Conservation (phyloP, 352 stramenopile genomes). For the Lagenidium giganteum region DNA sequence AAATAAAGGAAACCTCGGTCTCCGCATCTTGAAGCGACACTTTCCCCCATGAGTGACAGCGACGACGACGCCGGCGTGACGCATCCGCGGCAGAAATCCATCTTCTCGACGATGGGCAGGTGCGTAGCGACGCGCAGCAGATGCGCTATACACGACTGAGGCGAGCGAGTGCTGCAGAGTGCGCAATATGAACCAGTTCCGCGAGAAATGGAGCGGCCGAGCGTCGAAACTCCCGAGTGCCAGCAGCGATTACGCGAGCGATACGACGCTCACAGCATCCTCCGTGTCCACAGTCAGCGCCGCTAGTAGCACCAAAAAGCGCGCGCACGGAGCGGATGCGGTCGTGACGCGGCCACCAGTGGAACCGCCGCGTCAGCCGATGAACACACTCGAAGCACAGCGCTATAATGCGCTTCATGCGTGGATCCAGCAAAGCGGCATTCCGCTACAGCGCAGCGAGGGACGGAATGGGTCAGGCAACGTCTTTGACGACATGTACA, state of each 20-base stretch:
- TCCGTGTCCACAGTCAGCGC: background rate
- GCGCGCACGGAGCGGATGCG: background rate
- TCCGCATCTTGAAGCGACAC: background rate
- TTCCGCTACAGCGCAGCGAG: background rate
- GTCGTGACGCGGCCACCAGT: background rate
- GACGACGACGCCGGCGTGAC: conserved; percentile 8
- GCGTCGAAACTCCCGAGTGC: conserved; percentile 15
- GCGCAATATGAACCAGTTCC: conserved; percentile 23
- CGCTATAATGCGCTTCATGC: conserved; percentile 9
- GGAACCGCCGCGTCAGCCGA: background rate
- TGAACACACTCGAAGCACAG: conserved; percentile 8
- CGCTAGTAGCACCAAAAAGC: conserved; percentile 8
- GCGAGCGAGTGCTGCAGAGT: conserved; percentile 5
- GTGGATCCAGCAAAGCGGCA: conserved; percentile 16
- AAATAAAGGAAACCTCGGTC: background rate
- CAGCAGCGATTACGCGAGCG: conserved; percentile 13
- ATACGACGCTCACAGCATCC: background rate
- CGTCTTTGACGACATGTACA: conserved; percentile 17
- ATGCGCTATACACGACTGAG: too few relatives aligned
- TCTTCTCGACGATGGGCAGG: conserved; percentile 17
- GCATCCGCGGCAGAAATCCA: conserved; percentile 12
- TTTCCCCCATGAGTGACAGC: conserved; percentile 13
- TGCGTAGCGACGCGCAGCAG: too few relatives aligned
- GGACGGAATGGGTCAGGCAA: background rate
- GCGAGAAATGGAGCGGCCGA: conserved; percentile 18